A percentile compares a stretch with the other conserved stretches of the same genome.
These are phyloP conservation scores for Zygnema cylindricum DNA, from an alignment of 139 green algal species.

Conservation along the genomic window DNA sequence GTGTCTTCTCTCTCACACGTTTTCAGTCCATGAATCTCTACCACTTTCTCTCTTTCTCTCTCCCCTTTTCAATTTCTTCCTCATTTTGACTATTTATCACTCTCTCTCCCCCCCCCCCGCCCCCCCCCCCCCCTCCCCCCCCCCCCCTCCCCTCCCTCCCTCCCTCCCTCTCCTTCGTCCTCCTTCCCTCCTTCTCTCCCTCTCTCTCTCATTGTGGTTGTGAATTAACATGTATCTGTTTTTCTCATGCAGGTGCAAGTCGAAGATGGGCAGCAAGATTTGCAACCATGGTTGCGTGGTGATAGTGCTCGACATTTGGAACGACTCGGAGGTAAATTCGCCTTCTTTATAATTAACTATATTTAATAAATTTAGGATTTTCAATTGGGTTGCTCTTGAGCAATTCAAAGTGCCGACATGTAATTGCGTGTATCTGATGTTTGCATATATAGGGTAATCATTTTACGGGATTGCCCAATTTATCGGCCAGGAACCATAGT, in stretches of 20 bases:
- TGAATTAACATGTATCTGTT: no score
- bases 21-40: neutral
- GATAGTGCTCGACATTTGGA: neutral
- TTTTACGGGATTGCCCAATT: no score
- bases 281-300: neutral
- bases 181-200: neutral
- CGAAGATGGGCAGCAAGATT: neutral
- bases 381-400: no score
- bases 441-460: no score
- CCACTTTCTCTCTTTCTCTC: neutral
- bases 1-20: no score
- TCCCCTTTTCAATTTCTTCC: neutral
- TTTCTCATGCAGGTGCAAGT: neutral
- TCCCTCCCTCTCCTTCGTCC: neutral
- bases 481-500: no score
- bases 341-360: no score
- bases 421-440: no score
- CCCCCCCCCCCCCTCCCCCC: neutral
- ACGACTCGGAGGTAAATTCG: neutral
- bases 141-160: neutral
- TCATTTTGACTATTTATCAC: neutral
- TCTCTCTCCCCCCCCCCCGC: neutral
- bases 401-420: no score
- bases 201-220: neutral
- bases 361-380: no score